Evolutionary conservation across 2,329 filamentous ascomycete genomes (phyloP).

Genomic region (Neopestalotiopsis sp.): DNA sequence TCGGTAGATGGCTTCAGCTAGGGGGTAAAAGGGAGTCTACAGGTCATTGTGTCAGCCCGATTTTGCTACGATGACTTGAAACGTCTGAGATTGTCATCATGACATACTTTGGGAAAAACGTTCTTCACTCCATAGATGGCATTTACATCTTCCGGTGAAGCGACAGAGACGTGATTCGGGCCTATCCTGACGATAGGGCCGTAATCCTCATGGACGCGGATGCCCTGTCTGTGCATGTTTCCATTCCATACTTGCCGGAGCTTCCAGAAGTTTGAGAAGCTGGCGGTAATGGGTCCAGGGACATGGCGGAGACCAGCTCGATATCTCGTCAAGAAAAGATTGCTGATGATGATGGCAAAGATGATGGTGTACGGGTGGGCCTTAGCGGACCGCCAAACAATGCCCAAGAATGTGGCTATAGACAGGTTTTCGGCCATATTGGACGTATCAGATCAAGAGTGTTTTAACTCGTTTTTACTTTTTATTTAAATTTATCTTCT

Average conservation of each 20-base stretch:
- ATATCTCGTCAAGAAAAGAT: constrained; percentile 3
- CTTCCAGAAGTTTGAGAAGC: constrained; percentile 8
- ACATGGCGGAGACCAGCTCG: constrained; percentile 8
- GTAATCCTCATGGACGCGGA: neutral
- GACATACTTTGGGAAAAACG: constrained; percentile 29
- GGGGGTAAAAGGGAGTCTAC: constrained; percentile 17
- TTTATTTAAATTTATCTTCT: too few species aligned
- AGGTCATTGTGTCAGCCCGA: neutral
- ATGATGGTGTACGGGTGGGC: constrained; percentile 2
- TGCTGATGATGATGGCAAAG: neutral
- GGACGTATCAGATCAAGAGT: too few species aligned
- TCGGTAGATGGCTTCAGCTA: constrained; percentile 14
- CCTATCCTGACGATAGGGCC: constrained; percentile 35
- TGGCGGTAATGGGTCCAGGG: neutral
- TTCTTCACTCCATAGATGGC: constrained; percentile 32
- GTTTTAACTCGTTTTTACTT: too few species aligned
- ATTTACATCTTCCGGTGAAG: constrained; percentile 26
- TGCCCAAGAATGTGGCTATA: neutral
- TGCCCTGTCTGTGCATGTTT: neutral
- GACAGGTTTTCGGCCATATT: neutral
- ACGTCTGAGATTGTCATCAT: neutral
- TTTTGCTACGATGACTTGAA: neutral
- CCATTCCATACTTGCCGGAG: neutral
- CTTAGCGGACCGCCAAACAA: constrained; percentile 2
- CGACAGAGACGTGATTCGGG: constrained; percentile 32